Conservation (phyloP, 768 basidiomycete genomes). For the Suillus cothurnatus region DNA sequence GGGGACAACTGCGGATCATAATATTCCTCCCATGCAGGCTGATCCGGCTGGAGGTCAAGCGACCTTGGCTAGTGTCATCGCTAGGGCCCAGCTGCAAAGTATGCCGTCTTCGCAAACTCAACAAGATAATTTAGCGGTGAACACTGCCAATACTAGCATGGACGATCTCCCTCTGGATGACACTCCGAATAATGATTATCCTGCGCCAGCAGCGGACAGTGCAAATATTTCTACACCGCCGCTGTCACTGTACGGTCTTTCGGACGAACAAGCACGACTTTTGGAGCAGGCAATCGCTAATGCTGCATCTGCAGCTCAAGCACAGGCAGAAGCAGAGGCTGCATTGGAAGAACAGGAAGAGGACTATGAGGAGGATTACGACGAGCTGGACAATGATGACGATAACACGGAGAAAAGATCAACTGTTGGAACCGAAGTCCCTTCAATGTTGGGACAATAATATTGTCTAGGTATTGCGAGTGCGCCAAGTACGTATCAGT, state of each 20-base stretch:
- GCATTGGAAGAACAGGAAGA: conserved; percentile 73
- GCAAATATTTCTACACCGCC: conserved; percentile 34
- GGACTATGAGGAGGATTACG: conserved; percentile 45
- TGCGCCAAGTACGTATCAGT: conserved; percentile 19
- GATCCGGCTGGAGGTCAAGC: conserved; percentile 61
- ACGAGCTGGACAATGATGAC: conserved; percentile 47
- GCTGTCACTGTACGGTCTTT: conserved; percentile 69
- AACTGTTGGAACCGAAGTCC: conserved; percentile 12
- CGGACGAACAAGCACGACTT: conserved; percentile 69
- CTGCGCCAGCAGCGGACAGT: conserved; percentile 11
- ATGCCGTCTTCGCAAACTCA: conserved; percentile 25
- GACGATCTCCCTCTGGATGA: conserved; percentile 17
- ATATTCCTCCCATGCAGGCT: conserved; percentile 30
- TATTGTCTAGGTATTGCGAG: conserved; percentile 21
- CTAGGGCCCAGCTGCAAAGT: conserved; percentile 63
- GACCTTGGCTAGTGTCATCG: conserved; percentile 72
- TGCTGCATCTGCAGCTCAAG: conserved; percentile 73
- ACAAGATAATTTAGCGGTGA: conserved; percentile 13
- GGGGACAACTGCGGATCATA: conserved; percentile 37
- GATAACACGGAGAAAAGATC: conserved; percentile 38
- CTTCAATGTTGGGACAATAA: conserved; percentile 18
- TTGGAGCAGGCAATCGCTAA: conserved; percentile 75
- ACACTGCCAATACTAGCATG: conserved; percentile 5
- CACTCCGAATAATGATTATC: conserved; percentile 12
- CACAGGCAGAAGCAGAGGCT: conserved; percentile 79